These are phyloP conservation scores for Suhomyces wounanorum DNA, from an alignment of 1,139 yeast species.

Conservation along the genomic window DNA sequence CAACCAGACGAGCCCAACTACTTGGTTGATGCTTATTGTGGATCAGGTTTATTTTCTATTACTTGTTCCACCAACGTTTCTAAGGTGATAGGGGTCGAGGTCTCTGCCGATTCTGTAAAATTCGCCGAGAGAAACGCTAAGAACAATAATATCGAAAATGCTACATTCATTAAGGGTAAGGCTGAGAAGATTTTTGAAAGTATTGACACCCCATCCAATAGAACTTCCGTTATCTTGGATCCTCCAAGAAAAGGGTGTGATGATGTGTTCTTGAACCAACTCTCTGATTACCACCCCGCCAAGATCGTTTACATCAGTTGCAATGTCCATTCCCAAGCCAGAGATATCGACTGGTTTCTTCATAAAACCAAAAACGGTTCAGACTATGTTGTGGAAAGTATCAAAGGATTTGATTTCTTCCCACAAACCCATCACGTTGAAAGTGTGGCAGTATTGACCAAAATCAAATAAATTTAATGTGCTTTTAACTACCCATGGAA, in stretches of 20 bases:
- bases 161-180: slow-evolving; percentile 84
- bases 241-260: slow-evolving; percentile 99
- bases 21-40: slow-evolving; percentile 96
- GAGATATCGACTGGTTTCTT: slow-evolving; percentile 85
- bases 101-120: slow-evolving; percentile 85
- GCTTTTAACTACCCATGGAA: background rate
- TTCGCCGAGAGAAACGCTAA: slow-evolving; percentile 84
- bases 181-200: slow-evolving; percentile 87
- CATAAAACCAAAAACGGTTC: slow-evolving; percentile 64
- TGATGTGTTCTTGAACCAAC: slow-evolving; percentile 78
- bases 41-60: slow-evolving; percentile 90
- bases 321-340: slow-evolving; percentile 96
- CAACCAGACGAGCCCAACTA: slow-evolving; percentile 49
- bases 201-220: slow-evolving; percentile 65
- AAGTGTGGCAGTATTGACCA: slow-evolving; percentile 77
- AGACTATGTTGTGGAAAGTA: slow-evolving; percentile 70
- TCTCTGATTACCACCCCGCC: slow-evolving; percentile 79
- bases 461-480: background rate
- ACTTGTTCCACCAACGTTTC: slow-evolving; percentile 81
- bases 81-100: slow-evolving; percentile 90
- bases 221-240: slow-evolving; percentile 89
- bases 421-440: slow-evolving; percentile 99
- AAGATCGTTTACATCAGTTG: slow-evolving; percentile 91
- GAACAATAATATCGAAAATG: slow-evolving; percentile 70
- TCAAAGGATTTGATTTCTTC: slow-evolving; percentile 94